Evolutionary conservation across 2,329 filamentous ascomycete species (phyloP).

Genomic region (Fusarium kyushuense): DNA sequence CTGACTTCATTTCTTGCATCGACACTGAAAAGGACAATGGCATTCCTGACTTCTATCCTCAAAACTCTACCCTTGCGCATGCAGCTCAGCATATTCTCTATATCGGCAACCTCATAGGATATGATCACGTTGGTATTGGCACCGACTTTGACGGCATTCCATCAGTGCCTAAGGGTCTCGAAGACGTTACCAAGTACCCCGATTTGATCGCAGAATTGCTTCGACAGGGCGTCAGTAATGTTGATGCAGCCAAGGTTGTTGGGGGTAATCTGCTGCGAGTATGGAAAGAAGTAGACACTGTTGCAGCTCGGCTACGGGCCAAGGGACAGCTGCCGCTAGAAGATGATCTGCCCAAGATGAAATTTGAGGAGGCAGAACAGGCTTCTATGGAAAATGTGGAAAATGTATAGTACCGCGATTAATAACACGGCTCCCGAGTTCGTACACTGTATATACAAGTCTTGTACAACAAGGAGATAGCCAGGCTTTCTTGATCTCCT

Average conservation of each 20-base stretch:
- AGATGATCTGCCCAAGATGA: constrained; percentile 57
- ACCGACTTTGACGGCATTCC: constrained; percentile 89
- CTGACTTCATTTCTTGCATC: constrained; percentile 83
- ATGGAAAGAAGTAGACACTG: constrained; percentile 81
- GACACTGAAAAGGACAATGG: constrained; percentile 69
- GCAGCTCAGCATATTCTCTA: constrained; percentile 85
- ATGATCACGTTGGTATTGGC: constrained; percentile 87
- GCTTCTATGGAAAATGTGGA: constrained; percentile 10
- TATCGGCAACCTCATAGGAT: constrained; percentile 86
- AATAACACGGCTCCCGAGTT: constrained; percentile 17
- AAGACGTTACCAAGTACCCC: constrained; percentile 88
- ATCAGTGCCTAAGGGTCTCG: constrained; percentile 76
- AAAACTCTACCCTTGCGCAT: constrained; percentile 79
- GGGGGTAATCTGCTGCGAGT: constrained; percentile 87
- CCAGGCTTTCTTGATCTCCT: constrained; percentile 11
- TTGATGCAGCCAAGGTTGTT: constrained; percentile 78
- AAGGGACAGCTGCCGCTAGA: constrained; percentile 65
- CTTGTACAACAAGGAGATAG: constrained; percentile 47
- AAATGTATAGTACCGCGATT: constrained; percentile 3
- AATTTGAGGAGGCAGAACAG: constrained; percentile 22
- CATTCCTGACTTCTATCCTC: constrained; percentile 74
- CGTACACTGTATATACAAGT: constrained; percentile 51
- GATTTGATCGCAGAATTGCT: constrained; percentile 81
- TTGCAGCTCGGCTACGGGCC: constrained; percentile 74
- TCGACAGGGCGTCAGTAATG: constrained; percentile 77